Evolutionary conservation across 306 rosid species (phyloP).

Genomic region (Cyclanthera cordifolia): DNA sequence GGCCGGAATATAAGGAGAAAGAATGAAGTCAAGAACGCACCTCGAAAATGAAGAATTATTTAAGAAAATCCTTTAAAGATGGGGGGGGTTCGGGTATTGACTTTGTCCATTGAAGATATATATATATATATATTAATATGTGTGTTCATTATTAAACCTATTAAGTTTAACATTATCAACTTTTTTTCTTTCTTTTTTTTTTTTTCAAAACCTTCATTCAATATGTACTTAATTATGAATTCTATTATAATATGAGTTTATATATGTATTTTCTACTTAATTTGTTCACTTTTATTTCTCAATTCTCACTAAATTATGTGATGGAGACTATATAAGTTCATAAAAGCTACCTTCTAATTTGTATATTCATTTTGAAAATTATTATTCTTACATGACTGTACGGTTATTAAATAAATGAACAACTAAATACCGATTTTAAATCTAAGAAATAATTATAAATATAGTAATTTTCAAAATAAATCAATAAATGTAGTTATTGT

Average conservation of each 20-base stretch:
- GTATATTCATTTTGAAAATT: too few species aligned
- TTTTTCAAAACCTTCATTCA: not conserved
- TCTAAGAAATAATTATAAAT: too few species aligned
- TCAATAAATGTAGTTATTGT: too few species aligned
- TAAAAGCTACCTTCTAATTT: too few species aligned
- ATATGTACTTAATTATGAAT: not conserved
- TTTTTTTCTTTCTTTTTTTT: not conserved
- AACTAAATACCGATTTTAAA: too few species aligned
- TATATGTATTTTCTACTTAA: not conserved
- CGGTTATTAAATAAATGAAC: too few species aligned
- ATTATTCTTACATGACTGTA: too few species aligned
- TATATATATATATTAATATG: too few species aligned
- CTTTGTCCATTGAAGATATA: slow-evolving; percentile 22
- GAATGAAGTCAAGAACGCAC: slow-evolving; percentile 99
- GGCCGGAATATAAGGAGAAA: not conserved
- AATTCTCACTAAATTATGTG: not conserved
- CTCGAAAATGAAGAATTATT: slow-evolving; percentile 23
- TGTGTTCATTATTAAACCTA: not conserved
- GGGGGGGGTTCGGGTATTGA: slow-evolving; percentile 99
- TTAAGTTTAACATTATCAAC: not conserved
- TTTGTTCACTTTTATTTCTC: not conserved
- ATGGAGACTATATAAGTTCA: too few species aligned
- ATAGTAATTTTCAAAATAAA: too few species aligned
- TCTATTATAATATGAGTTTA: not conserved
- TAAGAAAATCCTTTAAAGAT: slow-evolving; percentile 1